Percentiles rank a stretch among this genome's conserved stretches.
Evolutionary conservation across 306 rosid species (phyloP).

Genomic region (Purshia tridentata): DNA sequence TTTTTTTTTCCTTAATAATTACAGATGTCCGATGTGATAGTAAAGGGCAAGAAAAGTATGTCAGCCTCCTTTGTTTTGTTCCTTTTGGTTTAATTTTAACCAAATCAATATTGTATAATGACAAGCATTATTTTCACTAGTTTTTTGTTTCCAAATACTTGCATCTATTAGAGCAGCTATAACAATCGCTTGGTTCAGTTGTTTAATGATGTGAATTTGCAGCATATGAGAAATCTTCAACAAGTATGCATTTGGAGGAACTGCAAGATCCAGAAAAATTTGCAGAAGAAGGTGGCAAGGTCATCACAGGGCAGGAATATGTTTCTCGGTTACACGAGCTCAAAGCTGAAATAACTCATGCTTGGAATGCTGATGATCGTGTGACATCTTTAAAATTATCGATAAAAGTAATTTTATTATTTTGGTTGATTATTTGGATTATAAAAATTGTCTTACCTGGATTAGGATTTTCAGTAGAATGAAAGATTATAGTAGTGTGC

Average conservation of each 20-base stretch:
- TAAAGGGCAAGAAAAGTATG: conserved; percentile 84
- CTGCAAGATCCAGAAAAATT: conserved; percentile 66
- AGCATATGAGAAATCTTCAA: conserved; percentile 69
- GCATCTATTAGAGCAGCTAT: conserved; percentile 14
- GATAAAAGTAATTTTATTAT: conserved; percentile 56
- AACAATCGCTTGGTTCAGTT: conserved; percentile 18
- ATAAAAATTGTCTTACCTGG: neutral
- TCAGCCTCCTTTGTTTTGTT: conserved; percentile 20
- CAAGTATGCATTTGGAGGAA: conserved; percentile 76
- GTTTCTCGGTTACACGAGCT: conserved; percentile 80
- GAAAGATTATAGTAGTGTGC: neutral
- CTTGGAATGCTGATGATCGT: conserved; percentile 84
- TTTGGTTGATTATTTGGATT: conserved; percentile 21
- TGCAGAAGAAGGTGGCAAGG: conserved; percentile 65
- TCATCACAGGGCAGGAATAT: conserved; percentile 78
- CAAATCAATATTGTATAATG: neutral
- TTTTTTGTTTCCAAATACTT: neutral
- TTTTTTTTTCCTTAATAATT: conserved; percentile 27
- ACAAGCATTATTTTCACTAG: neutral
- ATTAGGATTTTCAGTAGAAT: neutral
- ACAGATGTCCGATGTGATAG: conserved; percentile 68
- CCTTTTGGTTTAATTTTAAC: conserved; percentile 15
- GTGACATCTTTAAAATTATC: conserved; percentile 73
- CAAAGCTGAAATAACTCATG: conserved; percentile 73
- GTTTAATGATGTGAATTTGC: conserved; percentile 34